Percentiles rank a stretch among this genome's conserved stretches.
These are phyloP conservation scores for Sedum album DNA, from an alignment of 164 flowering plant genomes.

Conservation along the genomic window DNA sequence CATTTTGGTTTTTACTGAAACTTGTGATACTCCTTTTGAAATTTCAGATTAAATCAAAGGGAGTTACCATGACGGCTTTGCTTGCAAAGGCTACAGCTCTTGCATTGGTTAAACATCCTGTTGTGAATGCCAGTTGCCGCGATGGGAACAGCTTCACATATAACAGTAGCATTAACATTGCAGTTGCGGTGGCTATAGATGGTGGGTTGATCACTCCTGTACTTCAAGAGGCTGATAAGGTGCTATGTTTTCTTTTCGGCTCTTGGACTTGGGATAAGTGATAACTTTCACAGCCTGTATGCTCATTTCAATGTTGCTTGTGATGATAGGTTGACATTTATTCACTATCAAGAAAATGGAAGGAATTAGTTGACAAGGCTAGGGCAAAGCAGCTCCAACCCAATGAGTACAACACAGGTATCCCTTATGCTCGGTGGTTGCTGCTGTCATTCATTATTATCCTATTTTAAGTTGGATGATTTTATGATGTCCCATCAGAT, in stretches of 20 bases:
- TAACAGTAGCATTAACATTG: slow-evolving; percentile 87
- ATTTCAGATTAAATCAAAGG: slow-evolving; percentile 78
- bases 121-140: slow-evolving; percentile 81
- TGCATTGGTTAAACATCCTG: slow-evolving; percentile 88
- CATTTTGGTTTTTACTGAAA: not conserved
- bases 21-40: not conserved
- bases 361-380: slow-evolving; percentile 94
- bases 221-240: slow-evolving; percentile 98
- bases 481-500: not conserved
- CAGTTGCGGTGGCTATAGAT: slow-evolving; percentile 93
- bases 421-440: not conserved
- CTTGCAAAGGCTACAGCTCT: slow-evolving; percentile 97
- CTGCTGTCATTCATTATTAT: not conserved
- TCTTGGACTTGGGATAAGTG: slow-evolving; percentile 8
- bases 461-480: not conserved
- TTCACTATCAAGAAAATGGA: slow-evolving; percentile 92
- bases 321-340: slow-evolving; percentile 65
- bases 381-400: slow-evolving; percentile 93
- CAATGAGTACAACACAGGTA: slow-evolving; percentile 84
- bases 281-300: slow-evolving; percentile 1
- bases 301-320: not conserved
- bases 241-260: slow-evolving; percentile 14
- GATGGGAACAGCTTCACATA: slow-evolving; percentile 94
- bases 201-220: slow-evolving; percentile 98
- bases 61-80: slow-evolving; percentile 97